Conservation (phyloP, 768 basidiomycete species). For the Tephrocybe sp. region DNA sequence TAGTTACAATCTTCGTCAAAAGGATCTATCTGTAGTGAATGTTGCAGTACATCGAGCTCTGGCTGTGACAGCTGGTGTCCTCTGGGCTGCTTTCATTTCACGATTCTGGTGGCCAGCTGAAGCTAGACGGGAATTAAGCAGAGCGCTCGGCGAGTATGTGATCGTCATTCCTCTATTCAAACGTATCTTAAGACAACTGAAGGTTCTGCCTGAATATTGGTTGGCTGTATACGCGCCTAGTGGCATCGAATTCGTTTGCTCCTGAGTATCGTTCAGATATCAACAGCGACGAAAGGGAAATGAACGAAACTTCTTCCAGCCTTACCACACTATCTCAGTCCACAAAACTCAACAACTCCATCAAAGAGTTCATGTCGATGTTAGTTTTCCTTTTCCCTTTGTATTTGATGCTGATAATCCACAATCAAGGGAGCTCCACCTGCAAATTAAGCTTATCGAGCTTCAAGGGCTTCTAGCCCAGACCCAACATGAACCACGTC, state of each 20-base stretch:
- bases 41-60: slow-evolving; percentile 79
- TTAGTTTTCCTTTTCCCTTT: slow-evolving; percentile 33
- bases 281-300: slow-evolving; percentile 23
- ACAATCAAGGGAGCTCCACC: slow-evolving; percentile 87
- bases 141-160: slow-evolving; percentile 79
- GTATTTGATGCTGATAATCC: no score
- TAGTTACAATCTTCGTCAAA: slow-evolving; percentile 80
- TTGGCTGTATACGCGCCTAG: slow-evolving; percentile 92
- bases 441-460: slow-evolving; percentile 89
- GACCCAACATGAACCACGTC: slow-evolving; percentile 88
- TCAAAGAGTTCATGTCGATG: slow-evolving; percentile 93
- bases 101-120: slow-evolving; percentile 96
- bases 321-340: slow-evolving; percentile 35
- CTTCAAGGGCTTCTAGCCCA: slow-evolving; percentile 84
- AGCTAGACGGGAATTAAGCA: slow-evolving; percentile 84
- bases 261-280: slow-evolving; percentile 40
- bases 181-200: background rate
- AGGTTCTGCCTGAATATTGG: slow-evolving; percentile 91
- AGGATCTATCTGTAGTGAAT: slow-evolving; percentile 56
- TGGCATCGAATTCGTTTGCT: slow-evolving; percentile 80
- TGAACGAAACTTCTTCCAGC: slow-evolving; percentile 27
- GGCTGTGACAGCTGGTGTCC: slow-evolving; percentile 81
- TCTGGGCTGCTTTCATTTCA: slow-evolving; percentile 89
- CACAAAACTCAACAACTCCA: slow-evolving; percentile 57
- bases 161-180: background rate